Conservation (phyloP, 805 yeast genomes). For the Wickerhamiella siamensis region DNA sequence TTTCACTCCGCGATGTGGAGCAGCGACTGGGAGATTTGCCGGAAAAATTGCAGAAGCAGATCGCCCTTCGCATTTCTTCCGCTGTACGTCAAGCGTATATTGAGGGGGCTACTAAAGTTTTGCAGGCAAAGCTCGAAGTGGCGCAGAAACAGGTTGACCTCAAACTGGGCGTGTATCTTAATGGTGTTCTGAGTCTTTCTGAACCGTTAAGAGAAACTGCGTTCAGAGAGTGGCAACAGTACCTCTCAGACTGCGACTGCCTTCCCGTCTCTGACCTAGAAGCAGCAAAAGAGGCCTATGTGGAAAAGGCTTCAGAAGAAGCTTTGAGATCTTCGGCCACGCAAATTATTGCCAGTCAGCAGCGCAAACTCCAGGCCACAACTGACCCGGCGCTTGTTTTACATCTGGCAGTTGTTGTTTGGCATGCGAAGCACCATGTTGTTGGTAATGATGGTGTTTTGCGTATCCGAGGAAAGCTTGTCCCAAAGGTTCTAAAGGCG, state of each 20-base stretch:
- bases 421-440: constrained; percentile 10
- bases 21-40: constrained; percentile 2
- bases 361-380: constrained; percentile 11
- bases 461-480: constrained; percentile 19
- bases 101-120: constrained; percentile 2
- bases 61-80: constrained; percentile 1
- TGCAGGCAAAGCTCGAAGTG: constrained; percentile 6
- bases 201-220: constrained; percentile 6
- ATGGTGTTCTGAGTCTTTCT: constrained; percentile 12
- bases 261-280: not conserved
- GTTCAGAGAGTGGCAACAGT: constrained; percentile 18
- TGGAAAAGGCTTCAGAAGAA: not conserved
- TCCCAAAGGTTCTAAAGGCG: constrained; percentile 20
- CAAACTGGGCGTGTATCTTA: constrained; percentile 16
- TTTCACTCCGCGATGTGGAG: not conserved
- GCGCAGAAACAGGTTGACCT: constrained; percentile 3
- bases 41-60: constrained; percentile 2
- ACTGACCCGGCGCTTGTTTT: constrained; percentile 18
- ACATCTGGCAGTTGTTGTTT: constrained; percentile 18
- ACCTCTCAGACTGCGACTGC: constrained; percentile 9
- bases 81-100: constrained; percentile 2
- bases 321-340: constrained; percentile 3
- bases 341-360: constrained; percentile 4
- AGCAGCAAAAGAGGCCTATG: constrained; percentile 3
- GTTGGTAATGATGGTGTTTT: constrained; percentile 12